Conservation (phyloP, 768 basidiomycete species). For the Cyathus striatus region DNA sequence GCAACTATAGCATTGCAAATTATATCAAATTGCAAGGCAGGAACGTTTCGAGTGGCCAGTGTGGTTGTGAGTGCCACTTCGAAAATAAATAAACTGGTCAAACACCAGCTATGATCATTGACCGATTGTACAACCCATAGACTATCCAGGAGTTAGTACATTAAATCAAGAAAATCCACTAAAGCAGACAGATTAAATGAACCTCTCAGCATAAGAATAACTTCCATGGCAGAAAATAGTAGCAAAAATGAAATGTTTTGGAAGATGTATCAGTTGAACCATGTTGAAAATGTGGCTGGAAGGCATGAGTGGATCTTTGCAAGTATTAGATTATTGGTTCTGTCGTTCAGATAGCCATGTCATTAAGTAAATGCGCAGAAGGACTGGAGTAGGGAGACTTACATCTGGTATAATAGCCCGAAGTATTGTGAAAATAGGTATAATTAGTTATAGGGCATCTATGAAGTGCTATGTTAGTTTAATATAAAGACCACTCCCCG, state of each 20-base stretch:
- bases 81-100: background rate
- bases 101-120: background rate
- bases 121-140: background rate
- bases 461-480: background rate
- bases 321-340: background rate
- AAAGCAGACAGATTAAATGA: background rate
- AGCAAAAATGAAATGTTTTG: constrained; percentile 10
- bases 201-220: constrained; percentile 13
- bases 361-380: background rate
- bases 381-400: background rate
- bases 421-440: constrained; percentile 1
- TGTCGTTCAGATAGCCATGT: background rate
- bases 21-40: background rate
- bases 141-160: background rate
- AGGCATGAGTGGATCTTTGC: background rate
- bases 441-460: background rate
- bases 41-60: background rate
- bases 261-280: constrained; percentile 7
- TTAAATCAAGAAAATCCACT: background rate
- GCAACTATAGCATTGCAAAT: background rate
- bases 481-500: background rate
- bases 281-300: background rate
- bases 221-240: constrained; percentile 8
- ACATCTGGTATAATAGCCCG: background rate
- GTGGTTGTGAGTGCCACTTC: constrained; percentile 6